Base-by-base conservation (phyloP, 768 basidiomycete genomes). In the Inosperma sp. region DNA sequence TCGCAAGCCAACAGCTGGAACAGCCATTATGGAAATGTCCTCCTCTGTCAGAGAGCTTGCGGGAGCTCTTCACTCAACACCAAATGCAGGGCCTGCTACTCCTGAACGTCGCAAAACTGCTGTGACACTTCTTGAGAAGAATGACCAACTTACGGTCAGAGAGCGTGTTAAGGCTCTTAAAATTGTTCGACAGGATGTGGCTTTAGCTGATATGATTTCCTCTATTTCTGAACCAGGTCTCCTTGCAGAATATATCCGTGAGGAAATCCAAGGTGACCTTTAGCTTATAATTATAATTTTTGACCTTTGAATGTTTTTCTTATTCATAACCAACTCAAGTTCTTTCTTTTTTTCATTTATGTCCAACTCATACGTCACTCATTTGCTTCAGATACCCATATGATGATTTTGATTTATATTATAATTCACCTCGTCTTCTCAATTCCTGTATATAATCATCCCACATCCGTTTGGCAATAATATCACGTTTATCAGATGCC, bases 111-210 rank as follows among this genome's bases (percentile, higher is more conserved):
- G 53, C 10, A 29, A 22, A 3, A 30, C 36, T 9, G 57, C 56
- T 16, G 55, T 58, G 27, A 46, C 54, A 36, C 10, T 40, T 7
- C 48, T 60, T 25, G 53, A 60, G 29, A 58, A 59, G 31, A 51
- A 59, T 52, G 52, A 35, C 30, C 48, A 61, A 19, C 56, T 57
- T 14, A 55, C 58, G 14, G 52, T 56, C 1, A 25, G 55, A 34
- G 58, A 61, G 36, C 48, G 54, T 31, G 31, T 48, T 1, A 14
- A 50, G 16, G 51, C 42, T 12, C 50, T 49, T 42, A 61, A 36
- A 30, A 35, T 61, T 29, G 52, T 61, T 36, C 42, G 33, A 8
- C 13, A 26, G 19, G 57, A 61, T 31, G 54, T 45, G 16, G 21
- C 35, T 12, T 49, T 59, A 43, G 58, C 56, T 19, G 60, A 61